A percentile compares a stretch with the other conserved stretches of the same genome.
Evolutionary conservation across 192 early-diverging fungal genomes (phyloP).

Genomic region (Diversispora epigaea): DNA sequence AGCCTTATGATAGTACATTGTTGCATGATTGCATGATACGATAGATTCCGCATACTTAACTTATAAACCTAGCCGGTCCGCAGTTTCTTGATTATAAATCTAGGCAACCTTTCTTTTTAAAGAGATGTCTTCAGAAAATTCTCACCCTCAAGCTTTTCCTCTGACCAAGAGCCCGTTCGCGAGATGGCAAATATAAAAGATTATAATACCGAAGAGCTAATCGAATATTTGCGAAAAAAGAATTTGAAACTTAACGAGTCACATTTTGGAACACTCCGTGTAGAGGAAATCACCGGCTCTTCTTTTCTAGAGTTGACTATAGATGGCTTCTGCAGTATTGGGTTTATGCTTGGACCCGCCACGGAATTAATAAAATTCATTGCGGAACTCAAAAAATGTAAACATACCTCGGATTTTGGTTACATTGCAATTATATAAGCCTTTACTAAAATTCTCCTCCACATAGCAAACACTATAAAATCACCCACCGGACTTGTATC

Average conservation of each 20-base stretch:
- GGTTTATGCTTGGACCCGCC: neutral
- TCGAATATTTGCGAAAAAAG: constrained; percentile 21
- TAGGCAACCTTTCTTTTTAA: neutral
- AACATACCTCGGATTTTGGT: constrained; percentile 18
- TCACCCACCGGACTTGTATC: constrained; percentile 9
- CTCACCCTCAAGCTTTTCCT: constrained; percentile 25
- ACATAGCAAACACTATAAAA: constrained; percentile 25
- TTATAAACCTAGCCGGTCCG: neutral
- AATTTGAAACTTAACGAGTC: constrained; percentile 14
- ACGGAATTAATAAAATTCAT: constrained; percentile 6
- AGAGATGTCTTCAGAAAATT: constrained; percentile 25
- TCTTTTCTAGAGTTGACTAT: neutral
- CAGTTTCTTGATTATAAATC: constrained; percentile 13
- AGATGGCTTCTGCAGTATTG: neutral
- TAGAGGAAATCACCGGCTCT: neutral
- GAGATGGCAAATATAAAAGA: constrained; percentile 27
- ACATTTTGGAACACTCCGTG: constrained; percentile 9
- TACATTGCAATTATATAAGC: constrained; percentile 19
- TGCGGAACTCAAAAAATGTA: constrained; percentile 21
- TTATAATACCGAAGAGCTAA: constrained; percentile 20
- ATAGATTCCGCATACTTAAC: no score
- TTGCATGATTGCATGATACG: no score
- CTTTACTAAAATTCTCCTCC: constrained; percentile 23
- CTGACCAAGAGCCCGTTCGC: constrained; percentile 27
- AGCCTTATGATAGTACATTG: no score